Conservation (phyloP, 1,139 yeast genomes). For the Lodderomyces orthopsilosis region DNA sequence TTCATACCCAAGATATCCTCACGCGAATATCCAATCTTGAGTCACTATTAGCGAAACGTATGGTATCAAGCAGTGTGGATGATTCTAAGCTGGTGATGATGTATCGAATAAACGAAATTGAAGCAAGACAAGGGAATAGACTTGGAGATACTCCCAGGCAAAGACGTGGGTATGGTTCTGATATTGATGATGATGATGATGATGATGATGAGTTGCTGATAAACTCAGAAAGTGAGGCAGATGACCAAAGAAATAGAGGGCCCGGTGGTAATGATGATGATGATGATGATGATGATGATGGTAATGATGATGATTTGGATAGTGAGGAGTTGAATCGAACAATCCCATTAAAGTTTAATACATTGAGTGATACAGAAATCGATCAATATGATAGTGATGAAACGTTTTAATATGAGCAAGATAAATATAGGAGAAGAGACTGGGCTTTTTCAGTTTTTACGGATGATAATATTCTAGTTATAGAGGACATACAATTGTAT, state of each 20-base stretch:
- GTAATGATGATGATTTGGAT: background rate
- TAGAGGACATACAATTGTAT: background rate
- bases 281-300: constrained; percentile 7
- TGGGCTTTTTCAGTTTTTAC: background rate
- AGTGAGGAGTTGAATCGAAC: constrained; percentile 1
- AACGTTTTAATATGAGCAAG: constrained; percentile 1
- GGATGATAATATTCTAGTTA: background rate
- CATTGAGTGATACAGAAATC: constrained; percentile 9
- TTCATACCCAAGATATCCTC: constrained; percentile 9
- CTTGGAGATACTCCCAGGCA: background rate
- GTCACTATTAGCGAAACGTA: constrained; percentile 6
- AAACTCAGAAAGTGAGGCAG: constrained; percentile 10
- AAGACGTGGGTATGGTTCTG: background rate
- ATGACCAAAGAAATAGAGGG: background rate
- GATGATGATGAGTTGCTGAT: constrained; percentile 17
- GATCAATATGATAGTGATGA: constrained; percentile 17
- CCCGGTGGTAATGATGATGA: background rate
- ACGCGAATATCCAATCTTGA: constrained; percentile 11
- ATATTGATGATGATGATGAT: background rate
- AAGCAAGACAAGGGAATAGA: constrained; percentile 2
- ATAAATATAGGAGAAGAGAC: background rate
- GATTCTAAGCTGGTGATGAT: constrained; percentile 11
- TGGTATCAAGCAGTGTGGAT: constrained; percentile 6
- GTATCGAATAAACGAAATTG: constrained; percentile 24
- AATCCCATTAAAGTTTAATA: constrained; percentile 7